phyloP scores from a whole-genome alignment of 176 grass and related monocot genomes.

The Raddia distichophylla region DNA sequence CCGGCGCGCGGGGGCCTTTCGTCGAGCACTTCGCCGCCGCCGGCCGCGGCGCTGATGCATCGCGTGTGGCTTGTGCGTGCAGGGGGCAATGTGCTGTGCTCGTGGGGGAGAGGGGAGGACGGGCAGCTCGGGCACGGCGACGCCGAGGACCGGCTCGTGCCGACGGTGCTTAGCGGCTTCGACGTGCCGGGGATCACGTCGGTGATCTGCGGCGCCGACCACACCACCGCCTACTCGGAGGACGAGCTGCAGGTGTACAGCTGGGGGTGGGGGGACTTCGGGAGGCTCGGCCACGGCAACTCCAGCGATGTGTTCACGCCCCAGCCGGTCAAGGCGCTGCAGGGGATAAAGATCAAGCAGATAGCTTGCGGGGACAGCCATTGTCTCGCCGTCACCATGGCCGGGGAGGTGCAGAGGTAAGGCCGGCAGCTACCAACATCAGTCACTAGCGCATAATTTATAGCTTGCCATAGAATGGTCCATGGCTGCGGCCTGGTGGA shows the following conservation, averaged over 20 bases:
- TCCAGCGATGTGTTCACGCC: conserved; percentile 96
- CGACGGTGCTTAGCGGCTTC: conserved; percentile 76
- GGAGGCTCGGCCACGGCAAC: conserved; percentile 90
- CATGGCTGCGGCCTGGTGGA: not conserved
- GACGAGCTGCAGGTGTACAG: conserved; percentile 80
- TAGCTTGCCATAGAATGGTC: not conserved
- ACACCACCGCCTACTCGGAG: conserved; percentile 93
- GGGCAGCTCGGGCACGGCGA: conserved; percentile 97
- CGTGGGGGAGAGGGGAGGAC: conserved; percentile 98
- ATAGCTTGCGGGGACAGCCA: conserved; percentile 98
- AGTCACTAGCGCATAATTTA: not conserved
- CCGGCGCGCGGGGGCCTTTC: conserved; percentile 1
- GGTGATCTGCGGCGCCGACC: conserved; percentile 94
- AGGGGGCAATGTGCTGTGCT: conserved; percentile 87
- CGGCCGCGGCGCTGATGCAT: not conserved
- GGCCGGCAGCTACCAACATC: not conserved
- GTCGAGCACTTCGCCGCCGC: not conserved
- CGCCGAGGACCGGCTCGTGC: conserved; percentile 85
- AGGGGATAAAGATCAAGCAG: conserved; percentile 92
- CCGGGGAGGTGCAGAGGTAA: conserved; percentile 86
- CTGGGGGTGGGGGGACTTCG: conserved; percentile 99
- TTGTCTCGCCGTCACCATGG: conserved; percentile 87
- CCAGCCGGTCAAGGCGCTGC: conserved; percentile 85
- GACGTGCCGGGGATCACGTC: conserved; percentile 62
- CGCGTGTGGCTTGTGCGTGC: conserved; percentile 1